Evolutionary conservation across 2,329 filamentous ascomycete species (phyloP).

Genomic region (Aureobasidium sp.): DNA sequence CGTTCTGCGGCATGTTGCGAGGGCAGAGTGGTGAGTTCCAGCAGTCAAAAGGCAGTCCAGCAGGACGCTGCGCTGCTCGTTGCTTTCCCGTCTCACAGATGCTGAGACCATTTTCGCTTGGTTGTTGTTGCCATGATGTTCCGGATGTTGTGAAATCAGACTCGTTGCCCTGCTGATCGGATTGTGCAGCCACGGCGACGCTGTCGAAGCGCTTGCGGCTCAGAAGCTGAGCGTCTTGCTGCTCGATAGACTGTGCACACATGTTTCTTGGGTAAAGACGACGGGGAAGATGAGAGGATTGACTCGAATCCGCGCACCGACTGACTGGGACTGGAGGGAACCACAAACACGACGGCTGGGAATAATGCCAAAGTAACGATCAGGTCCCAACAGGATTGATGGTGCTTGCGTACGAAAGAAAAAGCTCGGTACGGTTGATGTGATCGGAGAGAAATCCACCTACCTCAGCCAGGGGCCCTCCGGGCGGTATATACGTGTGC

Average conservation of each 20-base stretch:
- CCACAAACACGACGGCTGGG: conserved; percentile 5
- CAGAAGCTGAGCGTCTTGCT: neutral
- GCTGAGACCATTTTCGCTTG: neutral
- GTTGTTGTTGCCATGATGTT: neutral
- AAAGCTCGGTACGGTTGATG: neutral
- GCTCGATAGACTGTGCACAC: conserved; percentile 5
- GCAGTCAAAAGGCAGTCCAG: conserved; percentile 12
- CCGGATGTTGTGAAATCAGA: conserved; percentile 5
- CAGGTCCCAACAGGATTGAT: neutral
- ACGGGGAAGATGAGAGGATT: neutral
- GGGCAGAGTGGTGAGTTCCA: conserved; percentile 15
- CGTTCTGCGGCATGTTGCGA: conserved; percentile 12
- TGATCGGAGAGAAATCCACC: conserved; percentile 2
- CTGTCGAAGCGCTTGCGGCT: conserved; percentile 10
- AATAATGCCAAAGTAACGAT: neutral
- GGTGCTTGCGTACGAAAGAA: conserved; percentile 5
- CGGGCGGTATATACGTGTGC: conserved; percentile 5
- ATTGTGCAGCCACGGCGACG: neutral
- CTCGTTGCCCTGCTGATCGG: neutral
- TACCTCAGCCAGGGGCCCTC: neutral
- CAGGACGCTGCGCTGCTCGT: conserved; percentile 3
- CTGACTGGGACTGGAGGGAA: neutral
- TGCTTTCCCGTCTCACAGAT: conserved; percentile 6
- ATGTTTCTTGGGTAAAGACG: neutral
- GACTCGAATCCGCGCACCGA: conserved; percentile 3